Percentiles rank a stretch among this genome's conserved stretches.
Evolutionary conservation across 129 eudicot species (phyloP).

Genomic region (Logfia minima): DNA sequence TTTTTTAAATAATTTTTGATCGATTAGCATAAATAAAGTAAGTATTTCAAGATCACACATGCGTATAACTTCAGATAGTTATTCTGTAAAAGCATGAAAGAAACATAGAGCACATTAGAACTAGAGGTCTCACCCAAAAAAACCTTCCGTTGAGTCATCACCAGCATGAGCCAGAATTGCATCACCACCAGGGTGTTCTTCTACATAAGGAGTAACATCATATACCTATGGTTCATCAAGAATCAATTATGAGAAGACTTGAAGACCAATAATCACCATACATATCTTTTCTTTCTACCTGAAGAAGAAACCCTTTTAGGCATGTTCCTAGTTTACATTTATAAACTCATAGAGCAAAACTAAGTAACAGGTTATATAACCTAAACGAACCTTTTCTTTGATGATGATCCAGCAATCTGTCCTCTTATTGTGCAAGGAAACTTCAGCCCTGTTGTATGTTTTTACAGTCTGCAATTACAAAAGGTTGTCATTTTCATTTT

Average conservation of each 20-base stretch:
- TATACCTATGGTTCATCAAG: slow-evolving; percentile 50
- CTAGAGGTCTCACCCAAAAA: slow-evolving; percentile 61
- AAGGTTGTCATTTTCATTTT: not conserved
- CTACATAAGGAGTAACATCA: slow-evolving; percentile 90
- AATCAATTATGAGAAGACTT: not conserved
- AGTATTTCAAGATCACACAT: slow-evolving; percentile 7
- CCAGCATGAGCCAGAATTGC: slow-evolving; percentile 93
- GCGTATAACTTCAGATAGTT: not conserved
- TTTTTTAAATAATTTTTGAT: not conserved
- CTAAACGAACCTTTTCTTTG: slow-evolving; percentile 72
- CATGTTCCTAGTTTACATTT: slow-evolving; percentile 2
- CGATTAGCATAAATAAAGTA: not conserved
- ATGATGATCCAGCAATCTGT: slow-evolving; percentile 98
- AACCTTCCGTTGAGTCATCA: slow-evolving; percentile 92
- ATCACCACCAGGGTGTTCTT: slow-evolving; percentile 99
- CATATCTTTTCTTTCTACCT: not conserved
- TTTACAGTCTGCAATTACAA: slow-evolving; percentile 40
- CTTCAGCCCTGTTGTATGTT: slow-evolving; percentile 65
- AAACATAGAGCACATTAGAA: slow-evolving; percentile 2
- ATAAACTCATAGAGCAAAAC: not conserved
- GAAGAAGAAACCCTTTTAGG: not conserved
- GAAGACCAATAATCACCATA: not conserved
- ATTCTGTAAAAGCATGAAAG: slow-evolving; percentile 3
- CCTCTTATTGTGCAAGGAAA: slow-evolving; percentile 80
- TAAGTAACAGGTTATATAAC: slow-evolving; percentile 16